Evolutionary conservation across 331 rosid species (phyloP).

Genomic region (Malus hybrid): DNA sequence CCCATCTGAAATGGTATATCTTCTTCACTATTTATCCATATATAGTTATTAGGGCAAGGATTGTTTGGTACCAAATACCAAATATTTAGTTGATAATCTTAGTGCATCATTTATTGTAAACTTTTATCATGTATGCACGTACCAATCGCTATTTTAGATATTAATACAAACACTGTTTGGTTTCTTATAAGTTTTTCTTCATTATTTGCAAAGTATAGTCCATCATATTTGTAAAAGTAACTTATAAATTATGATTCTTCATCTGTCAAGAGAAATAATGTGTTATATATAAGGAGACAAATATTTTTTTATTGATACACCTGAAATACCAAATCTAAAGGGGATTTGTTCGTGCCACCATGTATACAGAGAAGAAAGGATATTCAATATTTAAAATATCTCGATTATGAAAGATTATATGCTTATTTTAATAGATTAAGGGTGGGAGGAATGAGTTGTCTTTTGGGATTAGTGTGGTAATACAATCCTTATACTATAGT

Average conservation of each 20-base stretch:
- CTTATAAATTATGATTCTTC: background rate
- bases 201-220: background rate
- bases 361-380: background rate
- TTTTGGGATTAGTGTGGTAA: background rate
- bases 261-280: too few relatives aligned
- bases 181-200: too few relatives aligned
- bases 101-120: too few relatives aligned
- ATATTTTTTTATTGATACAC: background rate
- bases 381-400: background rate
- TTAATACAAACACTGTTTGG: background rate
- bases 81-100: too few relatives aligned
- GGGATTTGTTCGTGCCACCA: background rate
- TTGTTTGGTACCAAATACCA: too few relatives aligned
- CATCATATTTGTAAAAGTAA: too few relatives aligned
- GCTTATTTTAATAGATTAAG: background rate
- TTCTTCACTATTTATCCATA: too few relatives aligned
- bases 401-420: background rate
- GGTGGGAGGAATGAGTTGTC: constrained; percentile 8
- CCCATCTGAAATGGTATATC: too few relatives aligned
- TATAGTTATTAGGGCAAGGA: too few relatives aligned
- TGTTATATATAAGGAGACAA: background rate
- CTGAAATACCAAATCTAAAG: background rate
- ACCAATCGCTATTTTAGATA: background rate
- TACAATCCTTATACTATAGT: background rate
- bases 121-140: background rate